Evolutionary conservation across 2,329 filamentous ascomycete species (phyloP).

Genomic region (Talaromyces amestolkiae): DNA sequence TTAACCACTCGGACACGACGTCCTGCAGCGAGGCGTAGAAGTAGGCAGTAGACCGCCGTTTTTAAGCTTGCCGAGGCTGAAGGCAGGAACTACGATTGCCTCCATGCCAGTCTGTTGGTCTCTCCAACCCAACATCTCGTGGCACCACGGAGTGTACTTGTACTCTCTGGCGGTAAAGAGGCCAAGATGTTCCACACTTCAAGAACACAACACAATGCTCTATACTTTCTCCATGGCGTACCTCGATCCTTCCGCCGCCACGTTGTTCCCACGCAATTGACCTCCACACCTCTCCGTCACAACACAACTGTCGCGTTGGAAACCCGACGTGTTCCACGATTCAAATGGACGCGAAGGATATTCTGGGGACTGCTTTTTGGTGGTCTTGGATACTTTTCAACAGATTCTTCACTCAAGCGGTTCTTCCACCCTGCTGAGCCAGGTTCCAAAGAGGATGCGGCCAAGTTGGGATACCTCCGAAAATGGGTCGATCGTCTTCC

Average conservation of each 20-base stretch:
- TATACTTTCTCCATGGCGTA: not conserved
- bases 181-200: slow-evolving; percentile 8
- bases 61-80: no score
- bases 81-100: no score
- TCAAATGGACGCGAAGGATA: slow-evolving; percentile 36
- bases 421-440: slow-evolving; percentile 29
- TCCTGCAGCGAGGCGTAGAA: no score
- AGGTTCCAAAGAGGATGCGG: slow-evolving; percentile 36
- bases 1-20: not conserved
- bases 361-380: slow-evolving; percentile 37
- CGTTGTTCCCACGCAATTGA: slow-evolving; percentile 1
- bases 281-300: slow-evolving; percentile 3
- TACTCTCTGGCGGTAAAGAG: not conserved
- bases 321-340: slow-evolving; percentile 15
- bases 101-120: not conserved
- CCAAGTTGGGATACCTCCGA: slow-evolving; percentile 31
- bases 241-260: not conserved
- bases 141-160: not conserved
- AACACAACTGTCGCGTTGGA: slow-evolving; percentile 19
- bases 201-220: not conserved
- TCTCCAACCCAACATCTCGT: not conserved
- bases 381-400: slow-evolving; percentile 29
- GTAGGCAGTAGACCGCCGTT: no score
- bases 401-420: slow-evolving; percentile 27
- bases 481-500: slow-evolving; percentile 35